phyloP scores from a whole-genome alignment of 495 filamentous ascomycete species.

The Oleoguttula mirabilis region DNA sequence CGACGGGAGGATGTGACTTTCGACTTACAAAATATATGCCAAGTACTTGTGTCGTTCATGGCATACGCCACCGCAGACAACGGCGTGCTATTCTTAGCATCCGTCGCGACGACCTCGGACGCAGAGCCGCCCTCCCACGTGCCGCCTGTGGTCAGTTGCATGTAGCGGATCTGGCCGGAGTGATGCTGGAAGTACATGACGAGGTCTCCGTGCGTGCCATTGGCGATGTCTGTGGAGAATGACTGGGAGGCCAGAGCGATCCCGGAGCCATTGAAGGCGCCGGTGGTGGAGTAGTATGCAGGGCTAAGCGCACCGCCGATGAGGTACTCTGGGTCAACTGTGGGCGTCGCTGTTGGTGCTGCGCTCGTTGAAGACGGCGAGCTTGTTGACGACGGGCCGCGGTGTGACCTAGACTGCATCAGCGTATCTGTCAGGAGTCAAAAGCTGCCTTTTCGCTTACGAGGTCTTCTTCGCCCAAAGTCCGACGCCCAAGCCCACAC shows the following conservation, averaged over 20 bases:
- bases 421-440: too few relatives aligned
- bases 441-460: too few relatives aligned
- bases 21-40: slow-evolving; percentile 5
- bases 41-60: slow-evolving; percentile 18
- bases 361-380: not conserved
- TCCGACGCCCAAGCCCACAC: slow-evolving; percentile 4
- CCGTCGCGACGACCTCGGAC: slow-evolving; percentile 25
- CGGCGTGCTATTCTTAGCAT: slow-evolving; percentile 30
- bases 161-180: slow-evolving; percentile 25
- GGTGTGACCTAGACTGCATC: not conserved
- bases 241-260: slow-evolving; percentile 30
- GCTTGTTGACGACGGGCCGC: not conserved
- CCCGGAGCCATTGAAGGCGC: slow-evolving; percentile 31
- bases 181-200: slow-evolving; percentile 31
- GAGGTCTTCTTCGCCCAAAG: slow-evolving; percentile 1
- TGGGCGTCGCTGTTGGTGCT: slow-evolving; percentile 1
- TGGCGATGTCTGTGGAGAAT: slow-evolving; percentile 18
- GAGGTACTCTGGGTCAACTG: slow-evolving; percentile 6
- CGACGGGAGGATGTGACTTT: too few relatives aligned
- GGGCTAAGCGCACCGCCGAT: slow-evolving; percentile 19
- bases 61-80: slow-evolving; percentile 29
- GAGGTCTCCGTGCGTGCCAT: slow-evolving; percentile 18
- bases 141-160: slow-evolving; percentile 19
- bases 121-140: slow-evolving; percentile 24
- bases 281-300: slow-evolving; percentile 20